Conservation (phyloP, 2,329 filamentous ascomycete genomes). For the Capronia coronata region DNA sequence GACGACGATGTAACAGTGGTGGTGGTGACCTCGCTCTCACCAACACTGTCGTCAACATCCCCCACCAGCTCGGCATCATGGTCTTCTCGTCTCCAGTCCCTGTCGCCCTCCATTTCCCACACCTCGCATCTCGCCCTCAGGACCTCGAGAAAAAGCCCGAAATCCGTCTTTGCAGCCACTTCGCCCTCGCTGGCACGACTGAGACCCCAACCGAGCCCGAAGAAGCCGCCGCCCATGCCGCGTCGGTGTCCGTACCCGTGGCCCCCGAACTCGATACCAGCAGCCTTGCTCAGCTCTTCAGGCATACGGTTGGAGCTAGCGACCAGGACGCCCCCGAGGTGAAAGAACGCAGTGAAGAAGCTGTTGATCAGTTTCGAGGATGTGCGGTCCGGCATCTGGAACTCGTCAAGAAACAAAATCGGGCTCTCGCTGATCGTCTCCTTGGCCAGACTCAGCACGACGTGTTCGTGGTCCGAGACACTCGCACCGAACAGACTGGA, state of each 20-base stretch:
- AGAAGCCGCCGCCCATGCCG: constrained; percentile 17
- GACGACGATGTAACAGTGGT: neutral
- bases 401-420: constrained; percentile 75
- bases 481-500: constrained; percentile 11
- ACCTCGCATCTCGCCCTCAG: constrained; percentile 72
- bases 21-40: neutral
- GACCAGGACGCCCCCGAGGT: constrained; percentile 71
- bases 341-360: constrained; percentile 72
- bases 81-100: constrained; percentile 57
- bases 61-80: constrained; percentile 26
- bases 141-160: constrained; percentile 68
- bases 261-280: constrained; percentile 58
- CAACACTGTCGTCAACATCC: constrained; percentile 29
- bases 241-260: constrained; percentile 17
- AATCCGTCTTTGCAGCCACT: constrained; percentile 61
- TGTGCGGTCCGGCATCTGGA: constrained; percentile 72
- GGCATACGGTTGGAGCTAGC: constrained; percentile 80
- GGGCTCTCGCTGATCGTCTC: constrained; percentile 69
- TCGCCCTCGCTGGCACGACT: constrained; percentile 43
- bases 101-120: constrained; percentile 72
- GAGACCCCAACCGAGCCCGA: constrained; percentile 23
- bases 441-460: constrained; percentile 65
- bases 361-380: constrained; percentile 73
- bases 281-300: constrained; percentile 69
- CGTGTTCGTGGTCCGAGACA: constrained; percentile 52